Percentiles rank a stretch among this genome's conserved stretches.
Evolutionary conservation across 129 eudicot species (phyloP).

Genomic region (Centella asiatica): DNA sequence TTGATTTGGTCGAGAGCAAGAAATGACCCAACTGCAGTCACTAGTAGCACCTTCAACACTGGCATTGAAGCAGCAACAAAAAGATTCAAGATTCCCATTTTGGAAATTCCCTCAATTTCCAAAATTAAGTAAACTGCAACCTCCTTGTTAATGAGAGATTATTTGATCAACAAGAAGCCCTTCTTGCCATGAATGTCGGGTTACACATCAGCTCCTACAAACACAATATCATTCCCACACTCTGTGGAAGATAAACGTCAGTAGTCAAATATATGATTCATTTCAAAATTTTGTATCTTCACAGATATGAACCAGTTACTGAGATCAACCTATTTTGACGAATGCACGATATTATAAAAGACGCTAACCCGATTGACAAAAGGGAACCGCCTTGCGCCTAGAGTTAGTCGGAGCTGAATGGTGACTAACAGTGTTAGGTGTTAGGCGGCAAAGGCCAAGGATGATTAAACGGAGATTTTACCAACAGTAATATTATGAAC

Average conservation of each 20-base stretch:
- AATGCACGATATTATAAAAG: too few species aligned
- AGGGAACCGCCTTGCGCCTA: too few species aligned
- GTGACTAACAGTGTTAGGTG: too few species aligned
- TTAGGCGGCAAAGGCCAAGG: too few species aligned
- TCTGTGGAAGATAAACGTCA: not conserved
- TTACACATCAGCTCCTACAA: not conserved
- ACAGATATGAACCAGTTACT: too few species aligned
- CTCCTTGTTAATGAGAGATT: not conserved
- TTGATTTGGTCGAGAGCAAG: constrained; percentile 57
- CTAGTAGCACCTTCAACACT: constrained; percentile 64
- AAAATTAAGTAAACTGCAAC: not conserved
- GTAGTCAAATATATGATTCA: too few species aligned
- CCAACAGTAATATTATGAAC: too few species aligned
- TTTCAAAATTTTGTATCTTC: too few species aligned
- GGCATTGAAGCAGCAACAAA: constrained; percentile 68
- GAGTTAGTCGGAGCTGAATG: too few species aligned
- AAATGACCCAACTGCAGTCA: constrained; percentile 64
- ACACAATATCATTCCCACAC: not conserved
- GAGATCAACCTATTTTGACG: too few species aligned
- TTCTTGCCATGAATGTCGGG: not conserved
- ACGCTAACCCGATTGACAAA: too few species aligned
- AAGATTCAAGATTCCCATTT: constrained; percentile 56
- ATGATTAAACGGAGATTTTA: too few species aligned
- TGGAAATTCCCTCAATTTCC: not conserved
- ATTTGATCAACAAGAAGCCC: not conserved